Evolutionary conservation across 2,329 filamentous ascomycete genomes (phyloP), one percentile per base, ranked within the genome.

Genomic region (Coleophoma cylindrospora): DNA sequence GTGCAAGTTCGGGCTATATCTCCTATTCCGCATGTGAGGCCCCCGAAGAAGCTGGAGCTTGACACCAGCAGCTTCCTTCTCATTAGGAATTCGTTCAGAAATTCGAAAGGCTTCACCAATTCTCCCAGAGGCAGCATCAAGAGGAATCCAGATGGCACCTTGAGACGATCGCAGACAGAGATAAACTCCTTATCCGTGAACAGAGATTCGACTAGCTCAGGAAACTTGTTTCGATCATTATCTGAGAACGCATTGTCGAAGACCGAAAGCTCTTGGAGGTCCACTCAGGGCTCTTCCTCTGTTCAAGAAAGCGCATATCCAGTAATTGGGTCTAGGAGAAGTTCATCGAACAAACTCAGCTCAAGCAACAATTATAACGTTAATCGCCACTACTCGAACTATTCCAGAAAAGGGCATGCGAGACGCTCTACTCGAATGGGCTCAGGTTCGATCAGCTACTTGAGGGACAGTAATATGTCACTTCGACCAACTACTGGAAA

Each of bases 321-420:
- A 40, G 57, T 49, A 3, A 50, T 50, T 11, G 45, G 50, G 13
- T 60, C 59, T 11, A 49, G 47, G 37, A 60, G 55, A 22, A 50
- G 52, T 34, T 61, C 58, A n/a, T 47, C 47, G 3, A 44, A 44
- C 17, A 44, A 13, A 44, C 11, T 44, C 13, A 33, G 41, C 41
- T 44, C 41, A 32, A 15, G 41, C 9, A 22, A 44, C 27, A 44
- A 44, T n/a, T 46, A 54, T 10, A 47, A 49, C 13, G 33, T 60
- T 9, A 51, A 49, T 12, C 46, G 61, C 10, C 61, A 55, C 12
- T 64, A 62, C 49, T 65, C 62, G 8, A 62, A 59, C 21, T 62
- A 59, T 45, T 63, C 61, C 9, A 50, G 57, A 17, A 63, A 62
- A 50, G 61, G 60, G 2, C 58, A 62, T 34, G 53, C 45, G 9